Percentiles rank a stretch among this genome's conserved stretches.
These are phyloP conservation scores for Sugiyamaella americana DNA, from an alignment of 805 yeast genomes.

Conservation along the genomic window DNA sequence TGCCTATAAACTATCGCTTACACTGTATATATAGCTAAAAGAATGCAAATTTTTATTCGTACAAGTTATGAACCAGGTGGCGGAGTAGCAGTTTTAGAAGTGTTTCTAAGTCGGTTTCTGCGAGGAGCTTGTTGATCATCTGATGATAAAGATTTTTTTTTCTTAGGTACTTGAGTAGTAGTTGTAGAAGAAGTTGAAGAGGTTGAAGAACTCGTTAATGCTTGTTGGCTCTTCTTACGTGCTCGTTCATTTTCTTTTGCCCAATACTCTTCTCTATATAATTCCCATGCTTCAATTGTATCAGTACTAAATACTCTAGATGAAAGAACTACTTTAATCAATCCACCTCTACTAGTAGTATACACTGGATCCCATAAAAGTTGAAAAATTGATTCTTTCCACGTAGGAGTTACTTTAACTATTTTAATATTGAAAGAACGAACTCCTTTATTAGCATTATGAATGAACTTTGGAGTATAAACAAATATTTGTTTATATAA, in stretches of 20 bases:
- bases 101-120: neutral
- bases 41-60: too few species aligned
- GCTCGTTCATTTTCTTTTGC: constrained; percentile 52
- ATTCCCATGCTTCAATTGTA: constrained; percentile 89
- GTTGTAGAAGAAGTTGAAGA: neutral
- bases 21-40: too few species aligned
- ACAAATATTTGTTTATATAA: constrained; percentile 83
- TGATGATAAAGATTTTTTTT: neutral
- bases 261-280: constrained; percentile 92
- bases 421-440: constrained; percentile 74
- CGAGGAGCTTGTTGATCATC: neutral
- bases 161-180: neutral
- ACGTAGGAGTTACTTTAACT: constrained; percentile 35
- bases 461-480: constrained; percentile 69
- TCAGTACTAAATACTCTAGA: constrained; percentile 79
- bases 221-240: neutral
- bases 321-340: constrained; percentile 73
- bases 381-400: constrained; percentile 26
- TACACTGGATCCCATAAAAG: constrained; percentile 26
- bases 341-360: constrained; percentile 41
- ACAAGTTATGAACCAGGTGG: too few species aligned
- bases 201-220: neutral
- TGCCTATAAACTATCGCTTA: too few species aligned
- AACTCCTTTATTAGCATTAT: constrained; percentile 82
- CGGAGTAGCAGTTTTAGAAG: neutral